Conservation (phyloP, 208 protist genomes). For the Leishmania amazonensis region DNA sequence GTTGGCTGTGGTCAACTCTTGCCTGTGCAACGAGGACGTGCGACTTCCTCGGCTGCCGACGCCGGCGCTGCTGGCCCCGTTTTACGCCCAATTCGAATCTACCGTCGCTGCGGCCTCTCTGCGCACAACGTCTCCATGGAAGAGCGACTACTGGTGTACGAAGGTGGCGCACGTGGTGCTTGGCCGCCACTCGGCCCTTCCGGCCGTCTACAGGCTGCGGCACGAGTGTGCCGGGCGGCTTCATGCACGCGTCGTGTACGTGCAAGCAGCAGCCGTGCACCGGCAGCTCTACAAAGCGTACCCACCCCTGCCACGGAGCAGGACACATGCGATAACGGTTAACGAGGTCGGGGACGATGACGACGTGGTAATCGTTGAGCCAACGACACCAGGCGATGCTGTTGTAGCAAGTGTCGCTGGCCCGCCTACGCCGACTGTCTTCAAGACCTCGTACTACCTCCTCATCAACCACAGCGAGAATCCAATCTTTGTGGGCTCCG, state of each 20-base stretch:
- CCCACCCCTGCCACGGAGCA: slow-evolving; percentile 1
- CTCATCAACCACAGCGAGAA: slow-evolving; percentile 78
- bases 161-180: slow-evolving; percentile 66
- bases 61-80: slow-evolving; percentile 42
- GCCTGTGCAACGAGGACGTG: slow-evolving; percentile 51
- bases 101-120: not conserved
- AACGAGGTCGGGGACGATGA: not conserved
- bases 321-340: not conserved
- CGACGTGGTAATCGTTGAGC: slow-evolving; percentile 17
- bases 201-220: slow-evolving; percentile 33
- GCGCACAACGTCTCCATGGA: slow-evolving; percentile 12
- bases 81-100: slow-evolving; percentile 41
- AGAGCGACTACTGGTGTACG: slow-evolving; percentile 49
- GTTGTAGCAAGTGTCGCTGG: not conserved
- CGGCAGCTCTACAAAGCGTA: slow-evolving; percentile 14
- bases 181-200: slow-evolving; percentile 64
- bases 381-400: not conserved
- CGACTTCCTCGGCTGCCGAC: slow-evolving; percentile 50
- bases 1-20: slow-evolving; percentile 61
- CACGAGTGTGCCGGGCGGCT: slow-evolving; percentile 70
- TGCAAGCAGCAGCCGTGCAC: slow-evolving; percentile 34
- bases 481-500: slow-evolving; percentile 57
- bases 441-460: slow-evolving; percentile 63
- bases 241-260: slow-evolving; percentile 69
- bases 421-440: slow-evolving; percentile 5